These are phyloP conservation scores for Cryptococcus sp. DNA, from an alignment of 1,284 basidiomycete genomes.

Conservation along the genomic window DNA sequence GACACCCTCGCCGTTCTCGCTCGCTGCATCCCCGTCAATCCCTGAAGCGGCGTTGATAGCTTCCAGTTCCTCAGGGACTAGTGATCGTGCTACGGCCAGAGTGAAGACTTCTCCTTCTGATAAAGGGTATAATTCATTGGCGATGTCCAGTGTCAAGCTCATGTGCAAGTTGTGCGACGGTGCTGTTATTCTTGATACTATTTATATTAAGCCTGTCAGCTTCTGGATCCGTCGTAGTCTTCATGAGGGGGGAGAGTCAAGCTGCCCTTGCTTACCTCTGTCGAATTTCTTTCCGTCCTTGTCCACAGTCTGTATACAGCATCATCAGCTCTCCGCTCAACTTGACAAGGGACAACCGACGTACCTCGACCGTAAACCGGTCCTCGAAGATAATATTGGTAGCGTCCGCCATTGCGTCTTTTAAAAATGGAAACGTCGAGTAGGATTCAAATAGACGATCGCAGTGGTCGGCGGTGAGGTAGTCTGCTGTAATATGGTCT, in stretches of 20 bases:
- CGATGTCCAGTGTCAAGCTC: conserved; percentile 87
- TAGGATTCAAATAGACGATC: too few species aligned
- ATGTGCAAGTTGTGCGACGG: conserved; percentile 85
- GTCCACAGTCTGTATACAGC: conserved; percentile 60
- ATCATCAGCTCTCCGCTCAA: neutral
- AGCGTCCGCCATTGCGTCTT: conserved; percentile 23
- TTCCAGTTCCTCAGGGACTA: conserved; percentile 63
- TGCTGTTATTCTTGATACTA: conserved; percentile 83
- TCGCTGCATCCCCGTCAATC: conserved; percentile 4
- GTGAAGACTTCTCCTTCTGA: conserved; percentile 71
- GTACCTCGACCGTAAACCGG: conserved; percentile 74
- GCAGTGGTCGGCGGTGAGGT: too few species aligned
- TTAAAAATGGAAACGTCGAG: too few species aligned
- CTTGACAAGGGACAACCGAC: conserved; percentile 4
- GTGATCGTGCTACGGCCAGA: conserved; percentile 79
- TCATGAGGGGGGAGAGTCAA: neutral
- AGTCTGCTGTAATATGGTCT: too few species aligned
- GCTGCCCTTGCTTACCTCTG: conserved; percentile 65
- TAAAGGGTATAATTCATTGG: conserved; percentile 81
- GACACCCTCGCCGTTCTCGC: conserved; percentile 55
- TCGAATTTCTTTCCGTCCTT: conserved; percentile 97
- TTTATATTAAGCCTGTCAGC: conserved; percentile 1
- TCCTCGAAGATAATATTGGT: conserved; percentile 71
- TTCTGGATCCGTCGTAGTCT: neutral
- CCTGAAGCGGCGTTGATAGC: conserved; percentile 44